Evolutionary conservation across 768 basidiomycete genomes (phyloP), one percentile per base, ranked within the genome.

Genomic region (Suillus clintonianus): DNA sequence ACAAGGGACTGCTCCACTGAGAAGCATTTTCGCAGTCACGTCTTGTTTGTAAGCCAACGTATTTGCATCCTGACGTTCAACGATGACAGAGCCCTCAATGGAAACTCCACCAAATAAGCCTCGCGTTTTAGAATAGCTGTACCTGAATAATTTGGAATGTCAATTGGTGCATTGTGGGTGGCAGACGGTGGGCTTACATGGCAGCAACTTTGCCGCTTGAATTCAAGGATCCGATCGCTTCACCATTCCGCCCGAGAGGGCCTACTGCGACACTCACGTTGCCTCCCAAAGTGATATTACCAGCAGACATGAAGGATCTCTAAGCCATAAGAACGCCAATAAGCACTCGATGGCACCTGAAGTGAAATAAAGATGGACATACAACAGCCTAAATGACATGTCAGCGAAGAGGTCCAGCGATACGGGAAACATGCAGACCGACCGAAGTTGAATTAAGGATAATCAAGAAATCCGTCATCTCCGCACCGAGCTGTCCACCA

Each of bases 51-150:
- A 97, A 3, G 96, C 96, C 56, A 89, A 82, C 1, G 86, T 80
- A 72, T 97, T 98, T 10, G 95, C 94, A 74, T 99, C 97, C 71
- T 95, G 91, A 43, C 97, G 86, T 76, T 97, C 97, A 17, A 97
- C 84, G 64, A 99, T 95, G 58, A 97, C 89, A 1, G 91, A 92
- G 14, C 95, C 95, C 79, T 93, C 91, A 13, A 93, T 74, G 19
- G 92, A 94, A 13, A 97, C 82, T 6, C 97, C 97, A 36, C 97
- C 96, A 65, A 97, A 98, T 4, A 98, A 84, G 24, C 97, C 97
- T 60, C 92, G 87, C 1, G 95, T 95, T 75, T 96, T 97, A 9
- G 90, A 91, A 71, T 95, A 95, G 71, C 89, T 92, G 75, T 94
- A 94, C 89, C 90, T 92, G 71, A 34, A 11, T 17, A 15, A 19